Evolutionary conservation across 495 filamentous ascomycete genomes (phyloP).

Genomic region (Viridothelium virens): DNA sequence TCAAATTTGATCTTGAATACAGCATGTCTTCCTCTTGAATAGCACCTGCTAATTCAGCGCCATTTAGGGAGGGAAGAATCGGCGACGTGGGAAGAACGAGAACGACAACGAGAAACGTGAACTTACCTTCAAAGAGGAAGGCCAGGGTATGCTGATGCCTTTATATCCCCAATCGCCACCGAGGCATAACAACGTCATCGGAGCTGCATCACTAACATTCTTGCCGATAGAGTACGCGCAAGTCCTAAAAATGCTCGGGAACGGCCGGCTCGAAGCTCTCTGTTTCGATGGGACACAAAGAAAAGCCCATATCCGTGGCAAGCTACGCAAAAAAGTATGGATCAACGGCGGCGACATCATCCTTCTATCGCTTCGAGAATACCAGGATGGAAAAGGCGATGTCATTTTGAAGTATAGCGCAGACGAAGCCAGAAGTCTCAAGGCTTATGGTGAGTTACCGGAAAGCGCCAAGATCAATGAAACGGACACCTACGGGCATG

Average conservation of each 20-base stretch:
- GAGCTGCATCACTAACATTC: conserved; percentile 11
- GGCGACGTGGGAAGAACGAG: conserved; percentile 98
- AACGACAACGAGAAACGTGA: conserved; percentile 99
- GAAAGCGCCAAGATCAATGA: conserved; percentile 99
- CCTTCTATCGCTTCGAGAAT: conserved; percentile 90
- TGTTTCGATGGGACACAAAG: conserved; percentile 94
- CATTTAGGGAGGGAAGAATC: conserved; percentile 89
- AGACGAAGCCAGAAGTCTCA: conserved; percentile 89
- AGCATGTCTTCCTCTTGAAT: neutral
- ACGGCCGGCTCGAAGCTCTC: conserved; percentile 90
- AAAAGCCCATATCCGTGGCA: conserved; percentile 81
- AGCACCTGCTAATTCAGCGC: conserved; percentile 16
- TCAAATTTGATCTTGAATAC: neutral
- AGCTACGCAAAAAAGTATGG: conserved; percentile 87
- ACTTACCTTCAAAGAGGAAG: conserved; percentile 96
- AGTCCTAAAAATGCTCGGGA: conserved; percentile 97
- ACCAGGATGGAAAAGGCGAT: conserved; percentile 98
- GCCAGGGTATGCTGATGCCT: conserved; percentile 56
- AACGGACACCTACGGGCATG: conserved; percentile 80
- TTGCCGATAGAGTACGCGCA: conserved; percentile 76
- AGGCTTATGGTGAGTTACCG: conserved; percentile 93
- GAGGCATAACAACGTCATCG: neutral
- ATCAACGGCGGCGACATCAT: conserved; percentile 99
- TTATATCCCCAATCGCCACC: neutral
- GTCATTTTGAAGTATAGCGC: conserved; percentile 98